Base-by-base conservation (phyloP, 1,284 basidiomycete species). In the Apiotrichum akiyoshidainum region DNA sequence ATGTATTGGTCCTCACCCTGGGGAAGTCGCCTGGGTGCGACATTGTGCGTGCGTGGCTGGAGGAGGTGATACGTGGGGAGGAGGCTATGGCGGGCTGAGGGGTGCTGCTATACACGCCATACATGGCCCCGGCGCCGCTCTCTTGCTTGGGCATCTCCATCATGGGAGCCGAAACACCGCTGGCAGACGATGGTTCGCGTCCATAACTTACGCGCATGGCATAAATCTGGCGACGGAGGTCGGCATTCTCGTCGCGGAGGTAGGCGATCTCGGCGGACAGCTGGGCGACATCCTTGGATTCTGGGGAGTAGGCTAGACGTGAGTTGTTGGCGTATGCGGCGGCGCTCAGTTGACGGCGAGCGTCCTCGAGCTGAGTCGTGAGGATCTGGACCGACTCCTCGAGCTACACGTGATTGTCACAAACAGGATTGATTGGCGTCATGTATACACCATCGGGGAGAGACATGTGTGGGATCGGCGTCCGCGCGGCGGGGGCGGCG, bases 171-270 rank as follows among this genome's bases (percentile, higher is more conserved):
- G 48, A 50, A 26, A 50, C 48, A n/a, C 48, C 48, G 37, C 48
- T 35, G 4, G 48, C 48, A 33, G 48, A 48, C n/a, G 31, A 40
- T 34, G 48, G 48, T 40, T 50, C 48, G 48, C 48, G 48, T 8
- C 52, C 58, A 45, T 62, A 66, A 33, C 57, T 56, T 33, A 54
- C 51, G 17, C 70, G 56, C 39, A 68, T 56, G n/a, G 66, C 54
- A 55, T 74, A 74, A 22, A 76, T 48, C 52, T 74, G 71, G 44
- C 73, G 56, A 7, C 74, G 64, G 16, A 75, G 64, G 55, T 73
- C 73, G 34, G 68, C 65, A 51, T 76, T 76, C 61, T 74, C 73
- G 31, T 74, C 70, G 31, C 74, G 65, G 1, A 76, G 68, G 52
- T 72, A 75, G 10, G 66, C 60, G 55, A 72, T 73, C 55, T 76